A percentile compares a stretch with the other conserved stretches of the same genome.
These are phyloP conservation scores for Cerioporus squamosus DNA, from an alignment of 1,284 basidiomycete species.

Conservation along the genomic window DNA sequence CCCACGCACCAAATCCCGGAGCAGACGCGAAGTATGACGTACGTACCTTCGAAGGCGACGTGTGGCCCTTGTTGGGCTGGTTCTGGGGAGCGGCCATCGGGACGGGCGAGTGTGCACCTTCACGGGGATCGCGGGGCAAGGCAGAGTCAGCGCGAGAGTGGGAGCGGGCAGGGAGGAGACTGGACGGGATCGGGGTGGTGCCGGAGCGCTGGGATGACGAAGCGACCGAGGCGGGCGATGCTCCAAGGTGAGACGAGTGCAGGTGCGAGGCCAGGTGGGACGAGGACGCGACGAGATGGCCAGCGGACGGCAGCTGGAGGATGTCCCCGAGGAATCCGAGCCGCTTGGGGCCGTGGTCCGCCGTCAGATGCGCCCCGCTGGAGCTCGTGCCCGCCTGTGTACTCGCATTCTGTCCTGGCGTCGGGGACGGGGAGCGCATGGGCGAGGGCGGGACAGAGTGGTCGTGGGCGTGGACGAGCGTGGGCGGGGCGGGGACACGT, in stretches of 20 bases:
- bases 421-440: slow-evolving; percentile 2
- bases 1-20: too few species aligned
- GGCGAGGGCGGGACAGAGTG: slow-evolving; percentile 4
- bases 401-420: neutral
- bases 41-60: slow-evolving; percentile 71
- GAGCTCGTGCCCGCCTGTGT: neutral
- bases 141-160: slow-evolving; percentile 36
- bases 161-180: slow-evolving; percentile 31
- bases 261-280: neutral
- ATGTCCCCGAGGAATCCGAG: slow-evolving; percentile 40
- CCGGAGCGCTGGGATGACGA: slow-evolving; percentile 23
- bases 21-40: neutral
- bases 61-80: slow-evolving; percentile 43
- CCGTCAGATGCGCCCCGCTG: neutral
- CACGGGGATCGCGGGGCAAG: slow-evolving; percentile 19
- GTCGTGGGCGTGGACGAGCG: slow-evolving; percentile 9
- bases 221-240: slow-evolving; percentile 3
- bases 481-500: slow-evolving; percentile 15
- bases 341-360: slow-evolving; percentile 23
- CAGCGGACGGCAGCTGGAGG: slow-evolving; percentile 30
- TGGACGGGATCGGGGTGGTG: slow-evolving; percentile 25
- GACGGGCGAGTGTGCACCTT: slow-evolving; percentile 30
- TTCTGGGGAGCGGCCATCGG: slow-evolving; percentile 27
- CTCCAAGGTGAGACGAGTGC: too few species aligned
- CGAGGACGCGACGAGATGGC: slow-evolving; percentile 18